A percentile compares a stretch with the other conserved stretches of the same genome.
Evolutionary conservation across 352 stramenopile species (phyloP).

Genomic region (Phytopythium chamaehyphon): DNA sequence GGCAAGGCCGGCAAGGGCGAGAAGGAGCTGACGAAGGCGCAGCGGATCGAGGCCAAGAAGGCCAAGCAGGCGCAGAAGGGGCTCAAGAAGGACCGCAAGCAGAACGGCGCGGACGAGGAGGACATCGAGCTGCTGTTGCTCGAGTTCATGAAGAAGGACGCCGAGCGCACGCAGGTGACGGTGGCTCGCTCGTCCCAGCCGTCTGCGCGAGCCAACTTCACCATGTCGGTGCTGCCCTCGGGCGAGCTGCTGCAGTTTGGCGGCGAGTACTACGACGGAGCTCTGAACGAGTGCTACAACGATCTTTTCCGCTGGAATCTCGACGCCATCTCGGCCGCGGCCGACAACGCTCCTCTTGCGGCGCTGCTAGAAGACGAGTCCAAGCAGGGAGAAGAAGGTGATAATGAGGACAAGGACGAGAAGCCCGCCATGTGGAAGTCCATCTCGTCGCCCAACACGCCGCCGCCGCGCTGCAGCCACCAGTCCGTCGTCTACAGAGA

Average conservation of each 20-base stretch:
- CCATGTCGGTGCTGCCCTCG: slow-evolving; percentile 58
- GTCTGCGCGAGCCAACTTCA: slow-evolving; percentile 74
- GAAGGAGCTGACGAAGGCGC: slow-evolving; percentile 66
- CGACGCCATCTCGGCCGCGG: slow-evolving; percentile 39
- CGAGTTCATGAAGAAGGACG: slow-evolving; percentile 80
- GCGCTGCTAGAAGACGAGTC: slow-evolving; percentile 19
- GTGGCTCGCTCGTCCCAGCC: slow-evolving; percentile 53
- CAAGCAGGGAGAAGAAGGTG: slow-evolving; percentile 1
- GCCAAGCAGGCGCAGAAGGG: slow-evolving; percentile 60
- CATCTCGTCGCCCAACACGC: slow-evolving; percentile 87
- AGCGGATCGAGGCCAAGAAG: slow-evolving; percentile 80
- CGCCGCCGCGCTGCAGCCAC: slow-evolving; percentile 93
- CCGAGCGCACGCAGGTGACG: slow-evolving; percentile 56
- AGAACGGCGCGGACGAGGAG: slow-evolving; percentile 67
- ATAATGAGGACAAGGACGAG: slow-evolving; percentile 14
- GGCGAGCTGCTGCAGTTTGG: slow-evolving; percentile 93
- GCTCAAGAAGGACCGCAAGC: slow-evolving; percentile 79
- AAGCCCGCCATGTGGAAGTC: slow-evolving; percentile 72
- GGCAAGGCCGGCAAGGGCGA: slow-evolving; percentile 50
- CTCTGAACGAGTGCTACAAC: slow-evolving; percentile 95
- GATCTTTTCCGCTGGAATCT: slow-evolving; percentile 94
- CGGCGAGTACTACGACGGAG: slow-evolving; percentile 97
- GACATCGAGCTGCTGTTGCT: slow-evolving; percentile 79
- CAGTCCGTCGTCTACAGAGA: slow-evolving; percentile 93
- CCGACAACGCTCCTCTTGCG: neutral